A percentile compares a stretch with the other conserved stretches of the same genome.
Conservation (phyloP, 2,329 filamentous ascomycete species). For the Chaetomium sp. region DNA sequence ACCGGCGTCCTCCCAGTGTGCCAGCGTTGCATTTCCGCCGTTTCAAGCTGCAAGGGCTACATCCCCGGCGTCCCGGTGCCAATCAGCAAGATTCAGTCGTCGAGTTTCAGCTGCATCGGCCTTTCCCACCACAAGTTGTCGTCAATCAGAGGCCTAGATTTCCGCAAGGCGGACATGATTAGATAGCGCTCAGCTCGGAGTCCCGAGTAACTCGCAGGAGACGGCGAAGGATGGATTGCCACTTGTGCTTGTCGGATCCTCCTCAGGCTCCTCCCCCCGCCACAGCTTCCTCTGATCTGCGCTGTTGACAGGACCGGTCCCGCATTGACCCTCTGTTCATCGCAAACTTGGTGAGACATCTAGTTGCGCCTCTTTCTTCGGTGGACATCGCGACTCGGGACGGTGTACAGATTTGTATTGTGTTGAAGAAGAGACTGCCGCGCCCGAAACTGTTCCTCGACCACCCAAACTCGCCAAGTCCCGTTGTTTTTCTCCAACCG, state of each 20-base stretch:
- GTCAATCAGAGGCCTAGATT: not conserved
- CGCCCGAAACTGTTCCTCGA: not conserved
- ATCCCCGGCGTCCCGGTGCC: slow-evolving; percentile 1
- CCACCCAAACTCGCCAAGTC: slow-evolving; percentile 7
- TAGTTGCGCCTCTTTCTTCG: not conserved
- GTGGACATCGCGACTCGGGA: not conserved
- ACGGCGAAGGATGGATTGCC: not conserved
- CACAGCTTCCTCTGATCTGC: not conserved
- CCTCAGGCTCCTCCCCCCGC: not conserved
- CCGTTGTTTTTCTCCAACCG: not conserved
- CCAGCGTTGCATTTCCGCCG: slow-evolving; percentile 24
- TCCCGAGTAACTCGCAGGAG: not conserved
- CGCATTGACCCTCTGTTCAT: not conserved
- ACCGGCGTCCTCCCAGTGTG: not conserved
- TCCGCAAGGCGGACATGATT: not conserved
- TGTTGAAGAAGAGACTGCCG: not conserved
- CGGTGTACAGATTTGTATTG: not conserved
- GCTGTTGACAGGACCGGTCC: not conserved
- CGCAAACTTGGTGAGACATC: not conserved
- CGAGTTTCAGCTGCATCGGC: slow-evolving; percentile 3
- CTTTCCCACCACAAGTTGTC: not conserved
- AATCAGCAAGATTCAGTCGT: slow-evolving; percentile 17
- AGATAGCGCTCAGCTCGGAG: not conserved
- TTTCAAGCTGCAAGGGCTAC: slow-evolving; percentile 20
- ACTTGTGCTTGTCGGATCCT: not conserved